Conservation (phyloP, 148 eudicot species). For the Rhododendron ovatum region DNA sequence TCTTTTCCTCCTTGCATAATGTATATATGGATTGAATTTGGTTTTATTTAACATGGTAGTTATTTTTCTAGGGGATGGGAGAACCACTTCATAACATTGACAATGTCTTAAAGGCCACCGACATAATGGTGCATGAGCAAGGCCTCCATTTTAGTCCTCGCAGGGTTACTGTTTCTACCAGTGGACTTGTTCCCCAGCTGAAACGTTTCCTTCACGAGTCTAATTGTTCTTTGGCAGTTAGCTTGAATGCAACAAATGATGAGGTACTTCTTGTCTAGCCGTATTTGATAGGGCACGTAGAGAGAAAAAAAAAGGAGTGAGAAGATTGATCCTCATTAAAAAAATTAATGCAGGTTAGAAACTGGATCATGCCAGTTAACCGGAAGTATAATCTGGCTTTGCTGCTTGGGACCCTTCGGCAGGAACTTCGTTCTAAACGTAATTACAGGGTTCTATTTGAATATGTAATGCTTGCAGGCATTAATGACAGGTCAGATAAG, state of each 20-base stretch:
- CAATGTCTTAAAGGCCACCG: slow-evolving; percentile 79
- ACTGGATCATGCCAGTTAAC: slow-evolving; percentile 98
- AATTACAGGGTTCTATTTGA: slow-evolving; percentile 87
- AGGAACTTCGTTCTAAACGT: slow-evolving; percentile 53
- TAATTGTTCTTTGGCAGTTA: slow-evolving; percentile 77
- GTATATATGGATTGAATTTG: not conserved
- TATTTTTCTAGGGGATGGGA: slow-evolving; percentile 82
- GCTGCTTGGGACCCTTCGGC: slow-evolving; percentile 77
- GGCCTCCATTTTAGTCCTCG: slow-evolving; percentile 96
- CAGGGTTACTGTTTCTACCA: slow-evolving; percentile 85
- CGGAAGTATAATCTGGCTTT: slow-evolving; percentile 80
- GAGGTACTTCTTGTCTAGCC: slow-evolving; percentile 47
- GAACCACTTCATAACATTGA: slow-evolving; percentile 96
- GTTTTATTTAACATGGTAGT: not conserved
- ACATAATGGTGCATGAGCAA: slow-evolving; percentile 83
- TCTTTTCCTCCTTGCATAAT: not conserved
- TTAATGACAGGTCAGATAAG: slow-evolving; percentile 79
- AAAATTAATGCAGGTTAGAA: slow-evolving; percentile 57
- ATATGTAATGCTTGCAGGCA: slow-evolving; percentile 94
- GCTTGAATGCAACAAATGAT: slow-evolving; percentile 87
- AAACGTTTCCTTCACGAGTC: slow-evolving; percentile 74
- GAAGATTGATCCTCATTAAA: not conserved
- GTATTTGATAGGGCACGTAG: not conserved
- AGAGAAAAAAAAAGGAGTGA: not conserved
- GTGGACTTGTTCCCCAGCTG: slow-evolving; percentile 93